Evolutionary conservation across 805 yeast species (phyloP), one percentile per base, ranked within the genome.

Genomic region (Candida sonorensis): DNA sequence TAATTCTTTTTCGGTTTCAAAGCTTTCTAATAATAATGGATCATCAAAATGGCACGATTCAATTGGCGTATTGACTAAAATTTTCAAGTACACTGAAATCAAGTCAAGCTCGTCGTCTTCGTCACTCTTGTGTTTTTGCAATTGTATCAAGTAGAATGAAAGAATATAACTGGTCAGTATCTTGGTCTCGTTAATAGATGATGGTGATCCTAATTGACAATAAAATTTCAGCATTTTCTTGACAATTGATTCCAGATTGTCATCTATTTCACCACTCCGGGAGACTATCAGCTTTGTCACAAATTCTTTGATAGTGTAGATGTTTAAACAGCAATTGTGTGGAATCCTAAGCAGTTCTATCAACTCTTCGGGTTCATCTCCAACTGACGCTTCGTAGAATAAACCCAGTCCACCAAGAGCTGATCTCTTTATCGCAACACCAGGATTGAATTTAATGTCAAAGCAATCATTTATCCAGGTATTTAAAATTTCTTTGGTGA

Each of bases 321-420:
- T 48, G 29, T 61, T 59, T 13, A 63, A 46, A 0, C 60, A 48
- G 6, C 48, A 29, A 0, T 20, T n/a, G 5, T 42, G 33, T 0
- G 73, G 69, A 2, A 70, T 48, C 29, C 73, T 46, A 31, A 70
- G 32, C 7, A 69, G 40, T 33, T 58, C 66, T 11, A 61, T 30
- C 2, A 42, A 35, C 1, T 37, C 48, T 10, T 11, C 31, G 10
- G 13, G 7, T 13, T 20, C 27, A 14, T 11, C n/a, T 9, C 12
- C 8, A 7, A 29, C 13, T 2, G 28, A 11, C 9, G 5, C 21
- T 2, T 44, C 37, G 14, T 45, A 51, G 41, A 59, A 62, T 2
- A 64, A 53, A 2, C 68, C 69, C 1, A 53, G 42, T 6, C 73
- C 68, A 3, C 61, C 61, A 2, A 42, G 20, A 12, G 32, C 17